phyloP scores from a whole-genome alignment of 1,284 basidiomycete species.

The Trametes polyzona region DNA sequence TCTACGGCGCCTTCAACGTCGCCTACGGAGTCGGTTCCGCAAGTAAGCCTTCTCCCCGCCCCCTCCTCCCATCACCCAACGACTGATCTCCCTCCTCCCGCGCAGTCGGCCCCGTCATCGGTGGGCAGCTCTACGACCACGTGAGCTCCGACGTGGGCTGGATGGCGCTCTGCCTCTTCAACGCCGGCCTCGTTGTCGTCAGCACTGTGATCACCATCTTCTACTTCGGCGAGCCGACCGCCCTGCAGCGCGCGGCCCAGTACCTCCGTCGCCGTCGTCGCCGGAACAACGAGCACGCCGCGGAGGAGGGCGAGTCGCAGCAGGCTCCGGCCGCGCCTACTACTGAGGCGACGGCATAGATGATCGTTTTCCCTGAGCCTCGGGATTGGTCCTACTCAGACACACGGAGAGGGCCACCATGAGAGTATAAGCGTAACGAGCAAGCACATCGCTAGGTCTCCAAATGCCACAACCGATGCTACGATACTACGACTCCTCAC shows the following conservation, averaged over 20 bases:
- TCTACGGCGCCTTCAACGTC: constrained; percentile 71
- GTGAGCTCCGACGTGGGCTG: constrained; percentile 49
- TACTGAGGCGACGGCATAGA: no score
- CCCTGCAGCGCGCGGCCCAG: constrained; percentile 35
- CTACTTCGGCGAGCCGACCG: constrained; percentile 53
- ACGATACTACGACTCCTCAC: no score
- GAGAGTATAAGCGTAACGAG: no score
- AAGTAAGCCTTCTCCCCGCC: constrained; percentile 32
- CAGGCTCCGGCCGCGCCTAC: no score
- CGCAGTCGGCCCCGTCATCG: constrained; percentile 68
- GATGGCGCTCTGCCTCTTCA: constrained; percentile 55
- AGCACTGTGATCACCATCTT: constrained; percentile 45
- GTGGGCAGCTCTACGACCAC: constrained; percentile 70
- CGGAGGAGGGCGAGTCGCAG: not conserved
- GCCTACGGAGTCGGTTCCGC: constrained; percentile 67
- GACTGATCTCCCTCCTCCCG: no score
- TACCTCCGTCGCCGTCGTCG: not conserved
- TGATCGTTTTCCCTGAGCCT: no score
- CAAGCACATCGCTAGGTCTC: no score
- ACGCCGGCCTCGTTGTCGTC: constrained; percentile 45
- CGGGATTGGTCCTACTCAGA: no score
- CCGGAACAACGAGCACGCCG: not conserved
- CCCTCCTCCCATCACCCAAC: not conserved
- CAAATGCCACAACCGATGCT: no score
- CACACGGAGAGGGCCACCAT: no score